A percentile compares a stretch with the other conserved stretches of the same genome.
phyloP scores from a whole-genome alignment of 2,329 filamentous ascomycete species.

The Xylaria sp. region DNA sequence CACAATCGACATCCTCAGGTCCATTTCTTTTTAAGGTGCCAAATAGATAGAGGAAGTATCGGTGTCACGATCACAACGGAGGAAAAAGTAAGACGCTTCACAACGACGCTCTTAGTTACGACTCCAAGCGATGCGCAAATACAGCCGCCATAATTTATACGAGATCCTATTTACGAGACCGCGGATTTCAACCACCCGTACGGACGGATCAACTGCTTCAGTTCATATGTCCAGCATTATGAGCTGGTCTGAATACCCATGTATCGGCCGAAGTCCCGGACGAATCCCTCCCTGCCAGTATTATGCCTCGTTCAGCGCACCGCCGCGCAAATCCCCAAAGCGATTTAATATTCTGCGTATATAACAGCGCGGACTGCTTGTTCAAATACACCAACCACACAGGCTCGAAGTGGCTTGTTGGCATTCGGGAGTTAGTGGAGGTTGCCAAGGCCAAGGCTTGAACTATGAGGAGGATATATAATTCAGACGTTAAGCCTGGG shows the following conservation, averaged over 20 bases:
- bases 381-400: neutral
- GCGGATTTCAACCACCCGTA: constrained; percentile 6
- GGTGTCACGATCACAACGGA: neutral
- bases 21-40: neutral
- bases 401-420: constrained; percentile 7
- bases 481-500: too few species aligned
- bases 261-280: constrained; percentile 32
- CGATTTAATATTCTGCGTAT: constrained; percentile 9
- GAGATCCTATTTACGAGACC: neutral
- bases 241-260: neutral
- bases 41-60: constrained; percentile 2
- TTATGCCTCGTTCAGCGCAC: constrained; percentile 11
- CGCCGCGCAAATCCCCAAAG: neutral
- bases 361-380: neutral
- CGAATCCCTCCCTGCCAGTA: constrained; percentile 3
- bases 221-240: neutral
- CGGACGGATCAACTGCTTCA: constrained; percentile 22
- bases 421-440: neutral
- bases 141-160: constrained; percentile 14
- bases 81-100: neutral
- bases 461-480: neutral
- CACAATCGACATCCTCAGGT: constrained; percentile 19
- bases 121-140: neutral
- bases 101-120: neutral
- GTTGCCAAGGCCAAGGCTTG: constrained; percentile 27